These are phyloP conservation scores for Brassica balearica DNA, from an alignment of 441 rosid species.

Conservation along the genomic window DNA sequence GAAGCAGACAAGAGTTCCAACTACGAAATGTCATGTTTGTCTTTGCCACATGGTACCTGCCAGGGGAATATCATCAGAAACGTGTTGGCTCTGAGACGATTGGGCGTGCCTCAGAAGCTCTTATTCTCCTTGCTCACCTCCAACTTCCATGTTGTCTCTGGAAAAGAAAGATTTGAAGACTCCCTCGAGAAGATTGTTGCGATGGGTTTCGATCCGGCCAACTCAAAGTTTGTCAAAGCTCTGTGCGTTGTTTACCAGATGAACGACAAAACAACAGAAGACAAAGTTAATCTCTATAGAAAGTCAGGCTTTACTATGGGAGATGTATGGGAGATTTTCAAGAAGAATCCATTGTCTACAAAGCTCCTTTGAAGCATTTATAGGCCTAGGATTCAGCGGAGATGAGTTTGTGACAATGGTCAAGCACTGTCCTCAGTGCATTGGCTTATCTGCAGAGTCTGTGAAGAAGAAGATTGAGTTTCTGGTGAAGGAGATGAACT, in stretches of 20 bases:
- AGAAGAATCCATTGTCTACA: not conserved
- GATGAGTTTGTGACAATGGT: not conserved
- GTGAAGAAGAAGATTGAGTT: constrained; percentile 36
- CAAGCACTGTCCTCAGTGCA: not conserved
- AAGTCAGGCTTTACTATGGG: constrained; percentile 29
- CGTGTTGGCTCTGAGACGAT: not conserved
- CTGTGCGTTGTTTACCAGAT: not conserved
- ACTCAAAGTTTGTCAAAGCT: constrained; percentile 16
- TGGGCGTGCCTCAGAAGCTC: not conserved
- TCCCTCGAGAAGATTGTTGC: constrained; percentile 1
- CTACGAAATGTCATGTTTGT: not conserved
- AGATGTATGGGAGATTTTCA: constrained; percentile 3
- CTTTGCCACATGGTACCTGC: not conserved
- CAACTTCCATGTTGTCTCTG: not conserved
- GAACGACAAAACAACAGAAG: not conserved
- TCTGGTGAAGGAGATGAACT: constrained; percentile 41
- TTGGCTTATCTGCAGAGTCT: not conserved
- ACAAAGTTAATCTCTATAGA: constrained; percentile 1
- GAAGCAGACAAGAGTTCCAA: constrained; percentile 20
- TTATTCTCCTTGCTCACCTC: not conserved
- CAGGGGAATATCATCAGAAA: not conserved
- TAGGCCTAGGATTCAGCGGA: not conserved
- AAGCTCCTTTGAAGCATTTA: not conserved
- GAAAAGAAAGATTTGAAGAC: constrained; percentile 9
- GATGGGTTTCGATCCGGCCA: constrained; percentile 30